Percentiles rank a stretch among this genome's conserved stretches.
These are phyloP conservation scores for Penicillium crustosum DNA, from an alignment of 2,329 filamentous ascomycete species.

Conservation along the genomic window DNA sequence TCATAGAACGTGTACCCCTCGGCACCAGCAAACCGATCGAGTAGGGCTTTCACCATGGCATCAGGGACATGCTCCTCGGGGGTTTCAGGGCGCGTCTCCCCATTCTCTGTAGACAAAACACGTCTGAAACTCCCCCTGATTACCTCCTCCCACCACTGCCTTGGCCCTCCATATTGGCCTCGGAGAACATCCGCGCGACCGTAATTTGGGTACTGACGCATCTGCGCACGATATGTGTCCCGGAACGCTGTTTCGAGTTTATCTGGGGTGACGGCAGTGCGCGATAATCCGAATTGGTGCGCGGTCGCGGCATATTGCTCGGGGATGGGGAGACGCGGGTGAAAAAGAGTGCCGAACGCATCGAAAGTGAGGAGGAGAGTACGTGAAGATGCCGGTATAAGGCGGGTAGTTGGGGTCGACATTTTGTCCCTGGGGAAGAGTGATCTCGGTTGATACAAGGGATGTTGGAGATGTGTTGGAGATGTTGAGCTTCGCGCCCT, in stretches of 20 bases:
- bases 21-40: slow-evolving; percentile 41
- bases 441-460: not conserved
- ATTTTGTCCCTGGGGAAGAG: not conserved
- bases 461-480: not conserved
- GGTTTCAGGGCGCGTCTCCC: not conserved
- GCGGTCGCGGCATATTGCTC: slow-evolving; percentile 44
- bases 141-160: slow-evolving; percentile 48
- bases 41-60: slow-evolving; percentile 35
- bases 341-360: slow-evolving; percentile 48
- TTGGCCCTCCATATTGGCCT: slow-evolving; percentile 39
- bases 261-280: slow-evolving; percentile 26
- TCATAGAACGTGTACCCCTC: slow-evolving; percentile 44
- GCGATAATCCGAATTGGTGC: slow-evolving; percentile 36
- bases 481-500: not conserved
- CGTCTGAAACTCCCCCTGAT: slow-evolving; percentile 40
- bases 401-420: not conserved
- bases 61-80: slow-evolving; percentile 29
- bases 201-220: slow-evolving; percentile 43
- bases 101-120: slow-evolving; percentile 15
- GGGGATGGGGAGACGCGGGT: slow-evolving; percentile 41
- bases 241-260: slow-evolving; percentile 40
- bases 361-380: slow-evolving; percentile 47
- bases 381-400: slow-evolving; percentile 7
- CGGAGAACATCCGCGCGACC: slow-evolving; percentile 41
- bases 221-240: slow-evolving; percentile 35